Evolutionary conservation across 768 basidiomycete species (phyloP).

Genomic region (Suillus alpinus): DNA sequence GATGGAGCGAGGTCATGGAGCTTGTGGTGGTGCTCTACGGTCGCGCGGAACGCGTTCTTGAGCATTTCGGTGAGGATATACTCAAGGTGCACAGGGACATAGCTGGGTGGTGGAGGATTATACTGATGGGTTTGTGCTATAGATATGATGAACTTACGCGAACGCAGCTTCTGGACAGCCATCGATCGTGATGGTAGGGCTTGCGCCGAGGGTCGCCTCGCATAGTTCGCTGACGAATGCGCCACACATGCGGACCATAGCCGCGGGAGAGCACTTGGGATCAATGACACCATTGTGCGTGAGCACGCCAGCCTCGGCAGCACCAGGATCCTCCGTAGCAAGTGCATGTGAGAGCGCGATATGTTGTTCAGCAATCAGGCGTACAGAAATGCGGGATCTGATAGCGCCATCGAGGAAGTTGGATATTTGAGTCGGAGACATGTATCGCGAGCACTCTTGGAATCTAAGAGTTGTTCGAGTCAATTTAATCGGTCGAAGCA

Average conservation of each 20-base stretch:
- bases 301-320: conserved; percentile 15
- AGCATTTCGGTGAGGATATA: conserved; percentile 89
- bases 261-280: conserved; percentile 63
- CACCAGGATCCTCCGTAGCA: conserved; percentile 32
- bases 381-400: conserved; percentile 81
- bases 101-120: conserved; percentile 41
- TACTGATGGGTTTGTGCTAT: background rate
- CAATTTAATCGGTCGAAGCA: conserved; percentile 4
- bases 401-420: conserved; percentile 82
- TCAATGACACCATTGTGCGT: conserved; percentile 73
- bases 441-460: conserved; percentile 81
- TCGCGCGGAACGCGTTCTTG: conserved; percentile 90
- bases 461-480: conserved; percentile 49
- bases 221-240: conserved; percentile 84
- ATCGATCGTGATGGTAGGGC: conserved; percentile 66
- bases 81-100: conserved; percentile 87
- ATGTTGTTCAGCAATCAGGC: conserved; percentile 89
- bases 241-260: conserved; percentile 76
- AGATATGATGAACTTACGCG: conserved; percentile 50
- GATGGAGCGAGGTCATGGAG: conserved; percentile 34
- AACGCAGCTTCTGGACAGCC: conserved; percentile 72
- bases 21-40: conserved; percentile 69
- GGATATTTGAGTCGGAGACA: conserved; percentile 77
- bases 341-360: conserved; percentile 77
- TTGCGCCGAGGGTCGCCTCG: conserved; percentile 76